A percentile compares a stretch with the other conserved stretches of the same genome.
Conservation (phyloP, 345 rosid species). For the Adansonia digitata region DNA sequence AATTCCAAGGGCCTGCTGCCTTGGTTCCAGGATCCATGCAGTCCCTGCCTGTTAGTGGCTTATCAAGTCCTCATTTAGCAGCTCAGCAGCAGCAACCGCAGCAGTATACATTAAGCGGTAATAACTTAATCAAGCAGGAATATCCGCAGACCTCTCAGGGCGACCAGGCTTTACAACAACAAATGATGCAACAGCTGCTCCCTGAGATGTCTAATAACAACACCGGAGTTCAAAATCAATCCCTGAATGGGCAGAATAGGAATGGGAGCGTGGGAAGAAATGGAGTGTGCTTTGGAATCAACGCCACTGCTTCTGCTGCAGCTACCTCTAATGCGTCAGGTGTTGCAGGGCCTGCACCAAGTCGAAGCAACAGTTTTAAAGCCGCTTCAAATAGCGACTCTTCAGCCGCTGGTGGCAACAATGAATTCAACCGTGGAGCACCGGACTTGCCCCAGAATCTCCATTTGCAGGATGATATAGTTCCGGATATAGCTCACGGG, state of each 20-base stretch:
- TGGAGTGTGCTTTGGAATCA: conserved; percentile 37
- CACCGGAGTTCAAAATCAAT: conserved; percentile 42
- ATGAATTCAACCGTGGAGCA: conserved; percentile 38
- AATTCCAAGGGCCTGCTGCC: conserved; percentile 51
- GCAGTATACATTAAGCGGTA: conserved; percentile 41
- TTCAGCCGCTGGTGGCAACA: conserved; percentile 40
- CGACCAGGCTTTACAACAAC: conserved; percentile 63
- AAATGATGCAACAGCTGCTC: conserved; percentile 72
- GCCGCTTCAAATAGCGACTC: conserved; percentile 58
- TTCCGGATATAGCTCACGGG: conserved; percentile 56
- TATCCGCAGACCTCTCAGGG: conserved; percentile 47
- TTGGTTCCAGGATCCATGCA: conserved; percentile 55
- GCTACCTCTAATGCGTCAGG: conserved; percentile 37
- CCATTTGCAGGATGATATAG: conserved; percentile 51
- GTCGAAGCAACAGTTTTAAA: conserved; percentile 58
- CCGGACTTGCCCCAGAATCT: conserved; percentile 46
- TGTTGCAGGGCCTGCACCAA: conserved; percentile 38
- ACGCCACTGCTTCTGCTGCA: conserved; percentile 28
- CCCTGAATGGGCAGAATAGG: conserved; percentile 34
- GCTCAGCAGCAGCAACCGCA: conserved; percentile 53
- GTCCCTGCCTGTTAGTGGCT: conserved; percentile 41
- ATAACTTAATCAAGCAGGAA: conserved; percentile 45
- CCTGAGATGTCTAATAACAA: conserved; percentile 62
- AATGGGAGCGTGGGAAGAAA: conserved; percentile 30
- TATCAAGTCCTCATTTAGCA: conserved; percentile 41